phyloP scores from a whole-genome alignment of 805 yeast species.

The Saccharomycopsis capsularis region DNA sequence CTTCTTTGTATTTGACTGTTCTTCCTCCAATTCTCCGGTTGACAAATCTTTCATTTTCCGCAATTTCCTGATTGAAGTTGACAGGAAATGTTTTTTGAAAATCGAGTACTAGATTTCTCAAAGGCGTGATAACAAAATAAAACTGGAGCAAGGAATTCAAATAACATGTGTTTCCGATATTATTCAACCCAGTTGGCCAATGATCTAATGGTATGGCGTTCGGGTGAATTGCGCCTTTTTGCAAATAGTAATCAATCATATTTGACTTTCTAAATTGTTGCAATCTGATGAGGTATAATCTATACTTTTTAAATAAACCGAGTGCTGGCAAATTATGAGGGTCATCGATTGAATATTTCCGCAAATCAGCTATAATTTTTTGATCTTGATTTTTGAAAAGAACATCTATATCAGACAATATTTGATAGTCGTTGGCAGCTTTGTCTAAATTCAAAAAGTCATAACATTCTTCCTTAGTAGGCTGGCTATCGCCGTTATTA shows the following conservation, averaged over 20 bases:
- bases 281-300: conserved; percentile 6
- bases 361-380: conserved; percentile 26
- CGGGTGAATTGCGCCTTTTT: conserved; percentile 10
- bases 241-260: conserved; percentile 2
- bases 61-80: conserved; percentile 4
- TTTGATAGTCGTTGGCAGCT: conserved; percentile 27
- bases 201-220: conserved; percentile 10
- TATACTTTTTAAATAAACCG: not conserved
- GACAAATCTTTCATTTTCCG: conserved; percentile 12
- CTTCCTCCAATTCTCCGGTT: conserved; percentile 83
- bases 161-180: conserved; percentile 94
- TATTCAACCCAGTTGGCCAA: conserved; percentile 89
- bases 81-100: conserved; percentile 38
- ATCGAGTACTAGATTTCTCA: conserved; percentile 56
- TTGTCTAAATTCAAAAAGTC: conserved; percentile 25
- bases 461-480: conserved; percentile 22
- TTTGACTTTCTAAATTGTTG: conserved; percentile 2
- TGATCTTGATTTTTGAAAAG: conserved; percentile 26
- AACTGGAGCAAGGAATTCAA: conserved; percentile 85
- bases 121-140: conserved; percentile 78
- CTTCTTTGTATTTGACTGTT: conserved; percentile 68
- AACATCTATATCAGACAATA: conserved; percentile 17
- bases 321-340: not conserved
- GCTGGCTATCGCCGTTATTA: not conserved
- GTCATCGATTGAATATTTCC: conserved; percentile 27